Base-by-base conservation (phyloP, 140 eudicot species). In the Senecio squalidus region DNA sequence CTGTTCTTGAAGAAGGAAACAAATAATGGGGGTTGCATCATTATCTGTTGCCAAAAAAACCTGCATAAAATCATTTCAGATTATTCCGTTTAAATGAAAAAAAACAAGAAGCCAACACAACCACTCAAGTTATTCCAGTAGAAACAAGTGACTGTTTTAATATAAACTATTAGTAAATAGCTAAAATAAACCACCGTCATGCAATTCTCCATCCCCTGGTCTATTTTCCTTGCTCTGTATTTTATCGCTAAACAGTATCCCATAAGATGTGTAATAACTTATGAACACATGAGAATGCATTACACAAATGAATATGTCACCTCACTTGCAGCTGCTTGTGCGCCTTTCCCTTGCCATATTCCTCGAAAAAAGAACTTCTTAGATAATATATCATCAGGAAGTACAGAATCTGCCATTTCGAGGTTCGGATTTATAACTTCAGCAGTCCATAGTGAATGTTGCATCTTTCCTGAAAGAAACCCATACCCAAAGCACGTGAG, bases 261-360 rank as follows among this genome's bases (percentile, higher is more conserved):
- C 10, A 9, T n/a, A 44, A 15, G 20, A 28, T 28, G 29, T 23
- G 38, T 27, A 33, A 20, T 9, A 23, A 9, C 20, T 23, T 10
- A 38, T n/a, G 49, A n/a, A 64, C 25, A 50, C 50, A 51, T 45
- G 21, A 29, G 15, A 64, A 50, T 9, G 34, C 60, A 24, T 51
- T 17, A 50, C 30, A 33, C 23, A 56, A 54, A 41, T 62, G 27
- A 59, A 67, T 33, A 29, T 44, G 58, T 70, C 71, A 93, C 99
- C 96, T 93, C 85, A 72, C 83, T 79, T 68, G 99, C 96, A 75
- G 96, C 93, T 61, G 87, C 65, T 34, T 76, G 89, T 67, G 95
- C 84, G 55, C 87, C 95, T 80, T 92, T 92, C 43, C 89, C 99
- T 69, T 87, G 96, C 99, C 99, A 93, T 65, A 88, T 84, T 82